Percentiles rank a stretch among this genome's conserved stretches.
Evolutionary conservation across 1,139 yeast genomes (phyloP).

Genomic region (Saccharomyces hybrid): DNA sequence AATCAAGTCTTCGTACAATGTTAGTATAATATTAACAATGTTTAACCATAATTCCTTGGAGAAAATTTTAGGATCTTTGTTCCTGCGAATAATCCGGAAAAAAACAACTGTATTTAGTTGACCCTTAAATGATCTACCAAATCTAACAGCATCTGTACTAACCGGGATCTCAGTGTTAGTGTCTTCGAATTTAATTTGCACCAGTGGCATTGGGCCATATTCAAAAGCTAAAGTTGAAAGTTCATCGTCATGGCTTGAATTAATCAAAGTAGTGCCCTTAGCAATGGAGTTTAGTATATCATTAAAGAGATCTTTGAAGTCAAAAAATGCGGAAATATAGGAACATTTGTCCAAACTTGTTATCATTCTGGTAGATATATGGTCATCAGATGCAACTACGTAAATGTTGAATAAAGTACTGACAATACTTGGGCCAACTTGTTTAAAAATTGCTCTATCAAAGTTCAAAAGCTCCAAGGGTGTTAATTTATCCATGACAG

Average conservation of each 20-base stretch:
- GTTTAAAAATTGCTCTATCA: slow-evolving; percentile 63
- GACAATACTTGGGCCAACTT: slow-evolving; percentile 53
- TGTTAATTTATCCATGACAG: slow-evolving; percentile 24
- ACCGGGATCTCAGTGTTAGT: slow-evolving; percentile 55
- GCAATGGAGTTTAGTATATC: slow-evolving; percentile 56
- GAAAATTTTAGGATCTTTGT: slow-evolving; percentile 30
- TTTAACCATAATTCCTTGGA: slow-evolving; percentile 49
- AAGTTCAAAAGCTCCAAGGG: slow-evolving; percentile 38
- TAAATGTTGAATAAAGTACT: slow-evolving; percentile 70
- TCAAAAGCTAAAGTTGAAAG: slow-evolving; percentile 3
- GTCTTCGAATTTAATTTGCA: slow-evolving; percentile 42
- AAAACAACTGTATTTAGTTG: slow-evolving; percentile 83
- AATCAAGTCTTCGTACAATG: slow-evolving; percentile 66
- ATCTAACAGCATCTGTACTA: slow-evolving; percentile 70
- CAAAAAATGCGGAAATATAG: slow-evolving; percentile 60
- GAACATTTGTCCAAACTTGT: slow-evolving; percentile 83
- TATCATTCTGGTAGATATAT: slow-evolving; percentile 77
- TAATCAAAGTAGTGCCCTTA: slow-evolving; percentile 47
- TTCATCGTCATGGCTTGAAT: slow-evolving; percentile 20
- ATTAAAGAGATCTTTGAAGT: slow-evolving; percentile 52
- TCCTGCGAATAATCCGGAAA: slow-evolving; percentile 65
- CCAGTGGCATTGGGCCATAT: slow-evolving; percentile 30
- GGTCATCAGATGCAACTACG: slow-evolving; percentile 85
- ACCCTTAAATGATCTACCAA: slow-evolving; percentile 88
- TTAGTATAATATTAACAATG: slow-evolving; percentile 52